Evolutionary conservation across 257 asterid species (phyloP), one percentile per base, ranked within the genome.

Genomic region (Nyctanthes arbortristis): DNA sequence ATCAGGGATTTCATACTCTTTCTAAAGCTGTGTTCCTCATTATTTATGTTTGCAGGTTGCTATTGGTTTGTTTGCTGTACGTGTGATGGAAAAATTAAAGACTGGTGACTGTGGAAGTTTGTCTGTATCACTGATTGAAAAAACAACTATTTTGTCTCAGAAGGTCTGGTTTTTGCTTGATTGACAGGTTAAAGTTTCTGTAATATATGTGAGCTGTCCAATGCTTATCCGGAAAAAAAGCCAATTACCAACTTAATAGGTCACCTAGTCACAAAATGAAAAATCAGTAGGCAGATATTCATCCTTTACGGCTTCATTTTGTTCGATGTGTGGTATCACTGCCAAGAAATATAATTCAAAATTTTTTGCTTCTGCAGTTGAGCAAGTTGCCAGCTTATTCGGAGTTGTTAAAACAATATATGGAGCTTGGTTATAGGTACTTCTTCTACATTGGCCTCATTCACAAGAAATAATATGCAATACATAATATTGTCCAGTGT

Each of bases 391-490:
- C 97, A 33, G 93, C 93, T 65, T 94, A 89, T 70, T 69, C 84
- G 16, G 96, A 87, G 72, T 79, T 94, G 82, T 65, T 77, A 55
- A 75, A 81, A 67, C 90, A 84, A 77, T 94, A 94, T 66, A 63
- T 86, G 22, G 81, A 81, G 68, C 88, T 77, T 66, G 92, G 96
- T 79, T 89, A 91, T 90, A 85, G 99, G 99, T 91, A 74, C 65
- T 18, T 27, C 67, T 37, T 76, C 70, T 28, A 4, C 6, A 52
- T 49, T 68, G n/a, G 55, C 69, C 71, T 71, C 32, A 36, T 56
- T 39, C 35, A 43, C 34, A 45, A 72, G 39, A 16, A 45, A 22
- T 43, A 9, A 18, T 30, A 8, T 25, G 56, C 66, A 43, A 25
- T 56, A 20, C 5, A 52, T 18, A 8, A 20, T 22, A 52, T 52